A percentile compares a stretch with the other conserved stretches of the same genome.
Evolutionary conservation across 179 eudicot genomes (phyloP).

Genomic region (Silene noctiflora): DNA sequence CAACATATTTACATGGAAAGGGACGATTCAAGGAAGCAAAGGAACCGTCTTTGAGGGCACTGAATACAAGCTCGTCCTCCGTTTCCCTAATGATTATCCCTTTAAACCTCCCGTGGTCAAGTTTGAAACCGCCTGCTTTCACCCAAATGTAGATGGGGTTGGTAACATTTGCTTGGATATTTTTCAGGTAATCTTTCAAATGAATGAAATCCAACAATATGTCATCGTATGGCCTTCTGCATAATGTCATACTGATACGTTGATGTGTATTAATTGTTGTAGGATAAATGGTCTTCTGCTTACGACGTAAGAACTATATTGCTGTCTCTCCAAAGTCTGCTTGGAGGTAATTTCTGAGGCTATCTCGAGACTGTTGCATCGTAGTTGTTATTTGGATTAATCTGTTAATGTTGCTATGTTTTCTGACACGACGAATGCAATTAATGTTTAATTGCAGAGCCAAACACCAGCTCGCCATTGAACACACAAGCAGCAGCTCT

Average conservation of each 20-base stretch:
- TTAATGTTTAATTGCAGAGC: slow-evolving; percentile 26
- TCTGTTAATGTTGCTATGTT: not conserved
- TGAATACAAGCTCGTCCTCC: slow-evolving; percentile 68
- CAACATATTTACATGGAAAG: slow-evolving; percentile 91
- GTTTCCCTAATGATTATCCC: slow-evolving; percentile 79
- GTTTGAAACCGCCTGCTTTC: slow-evolving; percentile 85
- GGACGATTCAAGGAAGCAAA: slow-evolving; percentile 87
- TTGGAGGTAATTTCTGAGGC: slow-evolving; percentile 63
- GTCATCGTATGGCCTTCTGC: too few species aligned
- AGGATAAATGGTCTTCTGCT: slow-evolving; percentile 99
- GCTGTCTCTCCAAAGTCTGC: slow-evolving; percentile 85
- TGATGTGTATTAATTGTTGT: not conserved
- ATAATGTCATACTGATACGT: not conserved
- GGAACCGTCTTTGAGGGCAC: slow-evolving; percentile 98
- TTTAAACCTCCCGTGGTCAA: slow-evolving; percentile 91
- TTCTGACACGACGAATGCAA: too few species aligned
- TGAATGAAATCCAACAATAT: not conserved
- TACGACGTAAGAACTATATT: slow-evolving; percentile 91
- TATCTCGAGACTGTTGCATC: not conserved
- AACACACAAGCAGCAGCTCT: slow-evolving; percentile 90
- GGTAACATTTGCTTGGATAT: slow-evolving; percentile 94
- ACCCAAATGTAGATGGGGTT: slow-evolving; percentile 78
- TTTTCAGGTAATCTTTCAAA: slow-evolving; percentile 57
- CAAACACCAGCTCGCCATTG: slow-evolving; percentile 84
- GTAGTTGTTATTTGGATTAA: too few species aligned